A percentile compares a stretch with the other conserved stretches of the same genome.
phyloP scores from a whole-genome alignment of 73 alveolate species.

The Effrenium voratum region DNA sequence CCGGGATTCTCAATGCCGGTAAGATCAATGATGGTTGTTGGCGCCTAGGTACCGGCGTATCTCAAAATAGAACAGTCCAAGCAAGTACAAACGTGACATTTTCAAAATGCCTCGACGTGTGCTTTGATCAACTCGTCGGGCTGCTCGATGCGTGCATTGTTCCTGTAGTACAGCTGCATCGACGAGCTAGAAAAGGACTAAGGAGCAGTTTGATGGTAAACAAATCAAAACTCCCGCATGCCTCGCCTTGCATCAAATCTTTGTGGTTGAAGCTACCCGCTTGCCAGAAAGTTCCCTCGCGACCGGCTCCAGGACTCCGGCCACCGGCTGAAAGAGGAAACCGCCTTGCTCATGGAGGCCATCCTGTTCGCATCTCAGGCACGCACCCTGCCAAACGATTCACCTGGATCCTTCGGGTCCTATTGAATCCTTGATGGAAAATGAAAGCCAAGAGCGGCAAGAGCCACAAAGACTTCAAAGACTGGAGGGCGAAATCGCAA shows the following conservation, averaged over 20 bases:
- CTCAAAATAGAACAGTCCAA: background rate
- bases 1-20: constrained; percentile 80
- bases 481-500: background rate
- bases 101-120: constrained; percentile 1
- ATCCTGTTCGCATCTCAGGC: background rate
- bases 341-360: constrained; percentile 73
- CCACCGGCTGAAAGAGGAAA: constrained; percentile 77
- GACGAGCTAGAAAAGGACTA: too few species aligned
- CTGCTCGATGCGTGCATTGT: constrained; percentile 44
- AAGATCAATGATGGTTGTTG: constrained; percentile 73
- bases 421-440: too few species aligned
- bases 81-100: too few species aligned
- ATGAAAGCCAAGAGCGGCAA: background rate
- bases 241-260: background rate
- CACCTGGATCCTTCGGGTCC: background rate
- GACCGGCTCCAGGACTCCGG: background rate
- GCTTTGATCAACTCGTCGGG: constrained; percentile 39
- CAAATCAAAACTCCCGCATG: background rate
- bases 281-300: background rate
- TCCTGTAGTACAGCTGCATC: background rate
- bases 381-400: background rate
- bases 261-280: too few species aligned
- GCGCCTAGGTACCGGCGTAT: background rate
- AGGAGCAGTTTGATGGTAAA: background rate
- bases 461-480: background rate